Evolutionary conservation across 768 basidiomycete genomes (phyloP).

Genomic region (Grammothele lineata): DNA sequence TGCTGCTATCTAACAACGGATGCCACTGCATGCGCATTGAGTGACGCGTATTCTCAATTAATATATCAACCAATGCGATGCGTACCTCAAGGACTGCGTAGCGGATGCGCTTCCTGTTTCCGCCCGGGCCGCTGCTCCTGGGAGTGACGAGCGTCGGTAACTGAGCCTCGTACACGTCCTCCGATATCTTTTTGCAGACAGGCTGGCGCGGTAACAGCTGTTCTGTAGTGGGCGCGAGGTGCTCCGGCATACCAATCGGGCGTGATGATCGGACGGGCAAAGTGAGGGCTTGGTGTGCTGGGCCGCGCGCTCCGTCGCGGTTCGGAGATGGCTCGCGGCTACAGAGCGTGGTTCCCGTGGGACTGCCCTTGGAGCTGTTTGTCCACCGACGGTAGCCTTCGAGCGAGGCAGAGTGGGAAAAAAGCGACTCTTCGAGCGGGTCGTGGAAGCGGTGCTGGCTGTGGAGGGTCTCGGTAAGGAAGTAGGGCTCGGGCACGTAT

Average conservation of each 20-base stretch:
- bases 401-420: conserved; percentile 75
- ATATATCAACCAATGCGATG: conserved; percentile 8
- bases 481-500: conserved; percentile 84
- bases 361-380: conserved; percentile 54
- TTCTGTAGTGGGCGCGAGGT: conserved; percentile 22
- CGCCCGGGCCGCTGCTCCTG: conserved; percentile 57
- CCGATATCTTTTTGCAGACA: conserved; percentile 44
- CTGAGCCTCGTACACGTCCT: conserved; percentile 66
- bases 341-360: conserved; percentile 23
- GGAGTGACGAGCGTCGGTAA: conserved; percentile 80
- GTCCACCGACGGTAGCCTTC: conserved; percentile 80
- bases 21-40: conserved; percentile 57
- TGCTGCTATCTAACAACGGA: conserved; percentile 84
- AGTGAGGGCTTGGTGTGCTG: conserved; percentile 27
- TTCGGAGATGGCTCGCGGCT: conserved; percentile 18
- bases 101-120: conserved; percentile 65
- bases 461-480: conserved; percentile 77
- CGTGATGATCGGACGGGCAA: conserved; percentile 63
- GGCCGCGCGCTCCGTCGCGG: conserved; percentile 33
- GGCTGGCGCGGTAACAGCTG: conserved; percentile 24
- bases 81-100: conserved; percentile 81
- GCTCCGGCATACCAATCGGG: conserved; percentile 49
- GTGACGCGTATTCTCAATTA: neutral
- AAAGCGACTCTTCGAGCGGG: conserved; percentile 80
- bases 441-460: conserved; percentile 91